Evolutionary conservation across 2,329 filamentous ascomycete genomes (phyloP).

Genomic region (Claviceps sp.): DNA sequence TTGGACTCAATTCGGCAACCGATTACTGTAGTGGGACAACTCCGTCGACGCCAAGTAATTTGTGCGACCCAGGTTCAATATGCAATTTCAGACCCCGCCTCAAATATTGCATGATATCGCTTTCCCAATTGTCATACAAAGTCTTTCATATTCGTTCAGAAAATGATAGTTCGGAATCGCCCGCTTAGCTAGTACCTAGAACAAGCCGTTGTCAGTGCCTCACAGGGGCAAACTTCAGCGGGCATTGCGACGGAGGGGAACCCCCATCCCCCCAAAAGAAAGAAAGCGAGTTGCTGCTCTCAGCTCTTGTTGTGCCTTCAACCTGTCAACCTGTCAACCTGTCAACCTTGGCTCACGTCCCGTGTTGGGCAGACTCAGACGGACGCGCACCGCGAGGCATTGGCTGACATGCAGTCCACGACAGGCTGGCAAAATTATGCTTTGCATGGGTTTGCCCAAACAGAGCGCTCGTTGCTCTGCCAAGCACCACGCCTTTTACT

Average conservation of each 20-base stretch:
- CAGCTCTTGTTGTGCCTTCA: not conserved
- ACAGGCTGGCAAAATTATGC: conserved; percentile 2
- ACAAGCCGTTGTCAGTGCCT: not conserved
- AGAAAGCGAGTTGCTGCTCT: not conserved
- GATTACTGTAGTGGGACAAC: not conserved
- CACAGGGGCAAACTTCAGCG: not conserved
- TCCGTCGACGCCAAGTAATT: not conserved
- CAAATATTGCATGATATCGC: not conserved
- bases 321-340: not conserved
- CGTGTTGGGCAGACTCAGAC: not conserved
- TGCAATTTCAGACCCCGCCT: conserved; percentile 1
- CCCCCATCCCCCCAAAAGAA: not conserved
- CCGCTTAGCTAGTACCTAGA: not conserved
- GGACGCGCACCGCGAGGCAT: not conserved
- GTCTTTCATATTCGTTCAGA: not conserved
- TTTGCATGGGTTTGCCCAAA: conserved; percentile 1
- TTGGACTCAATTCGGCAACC: not conserved
- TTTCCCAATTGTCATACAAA: not conserved
- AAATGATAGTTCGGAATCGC: not conserved
- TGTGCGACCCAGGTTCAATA: not conserved
- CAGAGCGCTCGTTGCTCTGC: not conserved
- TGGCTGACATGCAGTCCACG: not conserved
- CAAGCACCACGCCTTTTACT: not conserved
- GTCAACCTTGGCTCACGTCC: not conserved
- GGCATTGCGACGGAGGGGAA: too few species aligned